Evolutionary conservation across 1,284 basidiomycete genomes (phyloP), one percentile per base, ranked within the genome.

Genomic region (Thelephora terrestris): DNA sequence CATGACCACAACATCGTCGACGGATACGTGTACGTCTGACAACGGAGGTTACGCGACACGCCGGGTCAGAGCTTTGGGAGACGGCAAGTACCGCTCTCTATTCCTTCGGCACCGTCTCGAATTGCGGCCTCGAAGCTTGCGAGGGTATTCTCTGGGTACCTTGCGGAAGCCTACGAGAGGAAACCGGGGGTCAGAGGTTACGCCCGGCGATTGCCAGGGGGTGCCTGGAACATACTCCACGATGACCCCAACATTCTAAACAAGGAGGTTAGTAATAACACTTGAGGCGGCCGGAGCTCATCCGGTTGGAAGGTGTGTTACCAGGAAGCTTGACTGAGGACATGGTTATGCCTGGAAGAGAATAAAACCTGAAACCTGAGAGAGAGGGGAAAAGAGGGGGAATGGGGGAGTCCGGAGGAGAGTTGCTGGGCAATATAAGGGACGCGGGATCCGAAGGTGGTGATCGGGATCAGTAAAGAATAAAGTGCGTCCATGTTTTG

Each of bases 1-100:
- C 90, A 98, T 93, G 53, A 98, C 68, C 44, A 98, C 86, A 45
- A 91, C 81, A 59, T 84, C 75, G 70, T 98, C 95, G 55, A 76
- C 68, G 46, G 94, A 94, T 62, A 97, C 86, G 67, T 98, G 95
- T 56, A 98, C 92, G 77, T 98, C 94, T 93, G 78, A 56, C 66
- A 64, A 67, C 62, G 59, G 56, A 64, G 63, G 77, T 81, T 72
- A 83, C 66, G 72, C 64, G 53, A 56, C 57, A 12, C 3, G 50
- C 49, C 48, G 51, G 52, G 50, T 55, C 52, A 57, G 54, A 62
- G 57, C 58, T 48, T 60, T 55, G 58, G 61, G 49, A 63, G 52
- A 58, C 47, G 50, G 46, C 53, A 75, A 79, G 67, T 81, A 87
- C 84, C 85, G 62, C 88, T 92, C 76, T 97, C 94, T 59, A 97